These are phyloP conservation scores for Zygosaccharomyces bailii DNA, from an alignment of 805 yeast genomes.

Conservation along the genomic window DNA sequence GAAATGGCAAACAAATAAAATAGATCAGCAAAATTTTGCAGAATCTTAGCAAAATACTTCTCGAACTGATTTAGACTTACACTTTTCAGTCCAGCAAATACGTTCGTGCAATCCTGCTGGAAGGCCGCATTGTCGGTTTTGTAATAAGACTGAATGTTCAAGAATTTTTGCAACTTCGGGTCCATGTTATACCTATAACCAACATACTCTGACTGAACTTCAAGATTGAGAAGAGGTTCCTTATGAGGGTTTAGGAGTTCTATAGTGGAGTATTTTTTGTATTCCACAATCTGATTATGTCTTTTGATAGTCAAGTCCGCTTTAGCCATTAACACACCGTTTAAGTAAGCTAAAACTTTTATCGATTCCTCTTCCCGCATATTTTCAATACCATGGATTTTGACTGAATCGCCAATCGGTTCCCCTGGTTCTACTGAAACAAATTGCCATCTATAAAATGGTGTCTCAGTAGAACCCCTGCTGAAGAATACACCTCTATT, in stretches of 20 bases:
- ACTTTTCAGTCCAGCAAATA: slow-evolving; percentile 49
- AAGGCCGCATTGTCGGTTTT: slow-evolving; percentile 16
- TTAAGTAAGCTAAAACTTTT: slow-evolving; percentile 53
- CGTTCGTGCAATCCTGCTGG: slow-evolving; percentile 38
- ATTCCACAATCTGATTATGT: slow-evolving; percentile 47
- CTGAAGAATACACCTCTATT: slow-evolving; percentile 52
- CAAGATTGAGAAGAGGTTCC: slow-evolving; percentile 45
- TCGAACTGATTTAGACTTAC: slow-evolving; percentile 53
- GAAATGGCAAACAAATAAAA: slow-evolving; percentile 26
- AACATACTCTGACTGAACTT: slow-evolving; percentile 59
- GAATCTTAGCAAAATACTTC: slow-evolving; percentile 59
- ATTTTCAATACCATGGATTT: slow-evolving; percentile 54
- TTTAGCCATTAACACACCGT: slow-evolving; percentile 61
- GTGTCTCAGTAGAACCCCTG: slow-evolving; percentile 63
- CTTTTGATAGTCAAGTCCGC: slow-evolving; percentile 50
- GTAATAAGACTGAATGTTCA: slow-evolving; percentile 42
- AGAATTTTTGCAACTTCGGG: slow-evolving; percentile 48
- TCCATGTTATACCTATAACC: slow-evolving; percentile 67
- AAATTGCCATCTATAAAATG: slow-evolving; percentile 59
- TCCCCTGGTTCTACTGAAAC: slow-evolving; percentile 71
- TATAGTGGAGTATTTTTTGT: slow-evolving; percentile 40
- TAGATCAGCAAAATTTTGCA: slow-evolving; percentile 40
- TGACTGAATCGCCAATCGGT: slow-evolving; percentile 65
- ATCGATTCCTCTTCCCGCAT: slow-evolving; percentile 51
- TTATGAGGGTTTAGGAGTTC: slow-evolving; percentile 45